These are phyloP conservation scores for Nicotiana rustica DNA, from an alignment of 305 asterid species.

Conservation along the genomic window DNA sequence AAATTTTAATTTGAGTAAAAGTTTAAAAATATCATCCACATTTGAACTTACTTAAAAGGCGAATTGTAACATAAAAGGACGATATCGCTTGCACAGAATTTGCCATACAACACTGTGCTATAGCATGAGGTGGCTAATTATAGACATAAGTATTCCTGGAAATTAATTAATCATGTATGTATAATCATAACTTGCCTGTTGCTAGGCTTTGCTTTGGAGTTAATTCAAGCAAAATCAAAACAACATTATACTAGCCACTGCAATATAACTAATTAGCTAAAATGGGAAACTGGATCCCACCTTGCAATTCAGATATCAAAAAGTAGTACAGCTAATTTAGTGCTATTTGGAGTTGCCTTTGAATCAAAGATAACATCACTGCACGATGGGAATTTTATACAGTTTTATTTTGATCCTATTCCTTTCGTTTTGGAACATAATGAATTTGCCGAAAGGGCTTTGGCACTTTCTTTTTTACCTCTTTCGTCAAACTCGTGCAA, in stretches of 20 bases:
- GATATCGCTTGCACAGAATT: no score
- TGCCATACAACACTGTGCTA: not conserved
- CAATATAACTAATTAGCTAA: conserved; percentile 8
- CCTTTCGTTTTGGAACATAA: not conserved
- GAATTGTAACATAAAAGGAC: no score
- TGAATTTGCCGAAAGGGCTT: conserved; percentile 2
- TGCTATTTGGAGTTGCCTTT: conserved; percentile 16
- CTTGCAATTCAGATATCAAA: conserved; percentile 2
- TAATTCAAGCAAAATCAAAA: conserved; percentile 27
- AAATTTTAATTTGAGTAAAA: no score
- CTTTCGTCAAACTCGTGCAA: not conserved
- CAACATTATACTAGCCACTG: not conserved
- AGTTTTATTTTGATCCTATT: not conserved
- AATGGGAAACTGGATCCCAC: conserved; percentile 24
- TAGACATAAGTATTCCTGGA: not conserved
- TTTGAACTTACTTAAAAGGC: no score
- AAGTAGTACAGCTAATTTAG: conserved; percentile 5
- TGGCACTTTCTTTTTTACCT: not conserved
- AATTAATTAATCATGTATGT: not conserved
- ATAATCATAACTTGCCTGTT: conserved; percentile 24
- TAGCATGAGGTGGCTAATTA: not conserved
- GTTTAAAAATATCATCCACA: no score
- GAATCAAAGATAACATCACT: conserved; percentile 30
- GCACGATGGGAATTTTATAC: not conserved
- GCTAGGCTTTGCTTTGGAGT: conserved; percentile 20